Evolutionary conservation across 257 asterid genomes (phyloP), one percentile per base, ranked within the genome.

Genomic region (Nicotiana sylvestris): DNA sequence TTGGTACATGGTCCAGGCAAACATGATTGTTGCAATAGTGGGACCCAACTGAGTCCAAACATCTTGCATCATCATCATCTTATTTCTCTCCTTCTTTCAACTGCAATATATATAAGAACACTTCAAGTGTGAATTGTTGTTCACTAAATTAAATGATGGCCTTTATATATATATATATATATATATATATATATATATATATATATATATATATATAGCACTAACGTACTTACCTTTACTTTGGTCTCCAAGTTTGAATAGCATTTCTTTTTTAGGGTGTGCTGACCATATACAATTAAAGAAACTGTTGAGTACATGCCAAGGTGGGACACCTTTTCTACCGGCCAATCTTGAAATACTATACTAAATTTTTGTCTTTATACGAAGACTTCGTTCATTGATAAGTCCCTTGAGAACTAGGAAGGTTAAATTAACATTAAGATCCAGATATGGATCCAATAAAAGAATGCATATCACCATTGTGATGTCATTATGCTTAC

Each of bases 31-130:
- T 46, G 78, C 78, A 72, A 72, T 25, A 35, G 78, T 2, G 11
- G 78, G 58, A 70, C 78, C 78, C 35, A 70, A 70, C 12, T 70
- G 78, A 70, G 78, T 70, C 78, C 78, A 70, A 0, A 70, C 3
- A 70, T 70, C 60, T 70, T 43, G 78, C 78, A 70, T 70, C 60
- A 43, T 70, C 58, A 39, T 39, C 49, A 39, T 43, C 49, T 43
- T 7, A 43, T 43, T 43, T 43, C 11, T 7, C 11, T 43, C 49
- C 2, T 43, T 43, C 9, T 43, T 2, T 7, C 10, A 7, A 39
- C 10, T 39, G 10, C 49, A 39, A 39, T 39, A 43, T 43, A 39
- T 39, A 39, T 6, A 39, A 43, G 49, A 43, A 43, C 49, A 43
- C 11, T 43, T 69, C 56, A 39, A 69, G 57, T 10, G 78, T 70